A percentile compares a stretch with the other conserved stretches of the same genome.
Evolutionary conservation across 169 alveolate genomes (phyloP).

Genomic region (Cryptosporidium baileyi): DNA sequence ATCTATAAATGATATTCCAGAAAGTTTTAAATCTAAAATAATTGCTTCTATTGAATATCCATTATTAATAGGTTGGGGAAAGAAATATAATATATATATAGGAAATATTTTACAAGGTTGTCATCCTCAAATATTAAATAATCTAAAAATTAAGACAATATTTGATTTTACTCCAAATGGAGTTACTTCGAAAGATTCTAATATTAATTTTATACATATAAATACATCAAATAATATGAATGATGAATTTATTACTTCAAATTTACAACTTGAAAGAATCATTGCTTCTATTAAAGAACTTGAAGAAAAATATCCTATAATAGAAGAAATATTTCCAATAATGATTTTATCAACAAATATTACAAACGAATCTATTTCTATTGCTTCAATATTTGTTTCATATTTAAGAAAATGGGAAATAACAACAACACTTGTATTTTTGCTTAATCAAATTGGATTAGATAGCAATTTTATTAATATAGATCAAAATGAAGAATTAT

Average conservation of each 20-base stretch:
- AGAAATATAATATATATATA: constrained; percentile 16
- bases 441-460: constrained; percentile 34
- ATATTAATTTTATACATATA: constrained; percentile 7
- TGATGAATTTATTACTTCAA: background rate
- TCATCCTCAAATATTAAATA: constrained; percentile 35
- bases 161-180: constrained; percentile 50
- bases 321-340: constrained; percentile 35
- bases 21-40: background rate
- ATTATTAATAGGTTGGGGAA: constrained; percentile 15
- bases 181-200: background rate
- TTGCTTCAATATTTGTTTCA: constrained; percentile 7
- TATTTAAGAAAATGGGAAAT: constrained; percentile 44
- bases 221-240: background rate
- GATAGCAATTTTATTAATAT: constrained; percentile 23
- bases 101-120: constrained; percentile 59
- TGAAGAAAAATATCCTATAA: background rate
- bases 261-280: constrained; percentile 6
- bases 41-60: constrained; percentile 58
- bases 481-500: constrained; percentile 1
- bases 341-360: constrained; percentile 1
- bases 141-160: constrained; percentile 20
- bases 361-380: constrained; percentile 1
- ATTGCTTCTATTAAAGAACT: constrained; percentile 14
- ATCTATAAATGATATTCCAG: constrained; percentile 1
- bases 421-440: constrained; percentile 39